Evolutionary conservation across 2,329 filamentous ascomycete species (phyloP).

Genomic region (Talaromyces sp.): DNA sequence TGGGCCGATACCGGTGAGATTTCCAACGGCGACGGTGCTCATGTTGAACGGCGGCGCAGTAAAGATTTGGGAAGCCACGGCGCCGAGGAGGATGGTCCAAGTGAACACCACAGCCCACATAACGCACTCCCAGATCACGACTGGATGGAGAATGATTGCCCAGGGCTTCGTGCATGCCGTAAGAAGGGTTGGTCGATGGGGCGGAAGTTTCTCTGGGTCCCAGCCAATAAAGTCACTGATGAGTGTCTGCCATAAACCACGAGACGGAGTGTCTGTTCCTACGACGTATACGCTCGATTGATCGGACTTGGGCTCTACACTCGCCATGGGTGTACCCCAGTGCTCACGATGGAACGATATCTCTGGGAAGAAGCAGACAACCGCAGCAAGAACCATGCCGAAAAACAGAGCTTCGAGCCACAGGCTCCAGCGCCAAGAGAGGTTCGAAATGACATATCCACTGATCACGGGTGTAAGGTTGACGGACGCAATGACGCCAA

Average conservation of each 20-base stretch:
- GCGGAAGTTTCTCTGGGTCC: background rate
- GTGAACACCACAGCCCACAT: slow-evolving; percentile 4
- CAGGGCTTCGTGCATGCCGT: background rate
- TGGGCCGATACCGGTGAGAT: background rate
- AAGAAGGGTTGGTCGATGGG: background rate
- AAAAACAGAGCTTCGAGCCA: background rate
- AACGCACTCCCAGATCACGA: slow-evolving; percentile 1
- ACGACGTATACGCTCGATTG: background rate
- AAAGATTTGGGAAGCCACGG: slow-evolving; percentile 5
- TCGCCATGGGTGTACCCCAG: background rate
- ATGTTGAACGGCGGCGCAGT: background rate
- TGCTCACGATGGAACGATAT: background rate
- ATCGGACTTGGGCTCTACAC: background rate
- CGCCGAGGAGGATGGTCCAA: background rate
- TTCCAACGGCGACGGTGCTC: background rate
- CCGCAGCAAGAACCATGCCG: background rate
- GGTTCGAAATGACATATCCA: background rate
- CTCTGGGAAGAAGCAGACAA: background rate
- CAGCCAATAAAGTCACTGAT: background rate
- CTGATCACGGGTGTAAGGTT: background rate
- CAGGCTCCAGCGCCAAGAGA: slow-evolving; percentile 1
- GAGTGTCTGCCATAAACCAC: background rate
- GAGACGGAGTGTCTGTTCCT: background rate
- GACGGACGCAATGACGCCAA: slow-evolving; percentile 1
- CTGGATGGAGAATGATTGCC: background rate